Conservation (phyloP, 2,329 filamentous ascomycete species). For the Verticillium tricorpus region DNA sequence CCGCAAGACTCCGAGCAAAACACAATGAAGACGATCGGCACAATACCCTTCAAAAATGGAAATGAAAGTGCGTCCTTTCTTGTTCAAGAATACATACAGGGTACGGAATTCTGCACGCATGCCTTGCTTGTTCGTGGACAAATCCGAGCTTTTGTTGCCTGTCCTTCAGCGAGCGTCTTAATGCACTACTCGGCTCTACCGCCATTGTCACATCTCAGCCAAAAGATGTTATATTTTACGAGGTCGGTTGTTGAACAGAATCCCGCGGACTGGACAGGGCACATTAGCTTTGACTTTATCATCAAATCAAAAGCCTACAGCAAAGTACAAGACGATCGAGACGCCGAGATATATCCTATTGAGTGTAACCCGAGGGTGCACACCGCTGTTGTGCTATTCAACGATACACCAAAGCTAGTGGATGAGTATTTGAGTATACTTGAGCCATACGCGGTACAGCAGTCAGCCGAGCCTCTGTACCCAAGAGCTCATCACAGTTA, state of each 20-base stretch:
- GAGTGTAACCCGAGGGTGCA: conserved; percentile 69
- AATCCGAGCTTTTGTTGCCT: conserved; percentile 63
- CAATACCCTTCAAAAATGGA: background rate
- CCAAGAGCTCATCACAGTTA: conserved; percentile 16
- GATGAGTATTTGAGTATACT: conserved; percentile 49
- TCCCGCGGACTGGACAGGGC: conserved; percentile 56
- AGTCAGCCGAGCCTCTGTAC: background rate
- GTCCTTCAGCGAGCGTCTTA: conserved; percentile 55
- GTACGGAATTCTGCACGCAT: conserved; percentile 67
- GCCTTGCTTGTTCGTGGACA: conserved; percentile 60
- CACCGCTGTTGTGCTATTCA: conserved; percentile 61
- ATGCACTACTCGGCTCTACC: conserved; percentile 64
- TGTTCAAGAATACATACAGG: conserved; percentile 61
- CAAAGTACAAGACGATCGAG: conserved; percentile 21
- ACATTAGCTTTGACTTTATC: conserved; percentile 69
- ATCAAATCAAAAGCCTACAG: conserved; percentile 32
- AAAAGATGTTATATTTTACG: conserved; percentile 63
- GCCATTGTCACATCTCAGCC: conserved; percentile 45
- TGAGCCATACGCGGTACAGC: conserved; percentile 6
- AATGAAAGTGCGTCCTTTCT: conserved; percentile 48
- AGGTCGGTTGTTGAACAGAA: conserved; percentile 46
- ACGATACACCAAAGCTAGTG: conserved; percentile 38
- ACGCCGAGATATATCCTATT: conserved; percentile 52
- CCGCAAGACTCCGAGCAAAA: conserved; percentile 48
- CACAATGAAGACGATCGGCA: background rate